Evolutionary conservation across 208 protist species (phyloP).

Genomic region (Trypanosoma scelopori): DNA sequence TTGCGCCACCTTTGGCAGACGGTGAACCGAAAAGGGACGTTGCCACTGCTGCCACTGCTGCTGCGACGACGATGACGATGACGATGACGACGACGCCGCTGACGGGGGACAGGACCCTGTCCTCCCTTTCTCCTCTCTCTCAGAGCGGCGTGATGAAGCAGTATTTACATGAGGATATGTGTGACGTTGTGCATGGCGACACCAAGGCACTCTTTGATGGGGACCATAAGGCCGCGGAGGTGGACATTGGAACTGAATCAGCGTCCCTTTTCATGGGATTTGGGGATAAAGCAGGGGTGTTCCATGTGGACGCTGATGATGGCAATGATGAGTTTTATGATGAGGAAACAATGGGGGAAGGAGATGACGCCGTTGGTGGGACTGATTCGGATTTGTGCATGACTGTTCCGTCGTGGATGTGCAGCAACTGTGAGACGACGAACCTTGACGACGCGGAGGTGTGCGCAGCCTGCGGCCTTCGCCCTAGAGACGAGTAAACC

Average conservation of each 20-base stretch:
- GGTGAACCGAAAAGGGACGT: not conserved
- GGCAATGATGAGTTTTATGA: slow-evolving; percentile 6
- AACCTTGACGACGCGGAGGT: slow-evolving; percentile 31
- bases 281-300: not conserved
- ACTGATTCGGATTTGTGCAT: slow-evolving; percentile 6
- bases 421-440: slow-evolving; percentile 28
- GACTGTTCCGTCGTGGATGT: slow-evolving; percentile 29
- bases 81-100: too few species aligned
- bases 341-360: not conserved
- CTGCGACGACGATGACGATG: too few species aligned
- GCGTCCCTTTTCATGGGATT: too few species aligned
- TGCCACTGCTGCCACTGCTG: not conserved
- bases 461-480: slow-evolving; percentile 30
- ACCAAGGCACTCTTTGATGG: not conserved
- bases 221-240: not conserved
- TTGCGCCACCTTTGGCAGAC: not conserved
- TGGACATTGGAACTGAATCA: too few species aligned
- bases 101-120: too few species aligned
- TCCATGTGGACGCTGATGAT: not conserved
- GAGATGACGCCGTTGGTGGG: not conserved
- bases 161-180: not conserved
- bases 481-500: slow-evolving; percentile 15
- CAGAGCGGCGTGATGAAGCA: not conserved
- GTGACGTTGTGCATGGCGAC: too few species aligned
- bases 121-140: not conserved